Evolutionary conservation across 2,329 filamentous ascomycete genomes (phyloP).

Genomic region (Orbilia quercus): DNA sequence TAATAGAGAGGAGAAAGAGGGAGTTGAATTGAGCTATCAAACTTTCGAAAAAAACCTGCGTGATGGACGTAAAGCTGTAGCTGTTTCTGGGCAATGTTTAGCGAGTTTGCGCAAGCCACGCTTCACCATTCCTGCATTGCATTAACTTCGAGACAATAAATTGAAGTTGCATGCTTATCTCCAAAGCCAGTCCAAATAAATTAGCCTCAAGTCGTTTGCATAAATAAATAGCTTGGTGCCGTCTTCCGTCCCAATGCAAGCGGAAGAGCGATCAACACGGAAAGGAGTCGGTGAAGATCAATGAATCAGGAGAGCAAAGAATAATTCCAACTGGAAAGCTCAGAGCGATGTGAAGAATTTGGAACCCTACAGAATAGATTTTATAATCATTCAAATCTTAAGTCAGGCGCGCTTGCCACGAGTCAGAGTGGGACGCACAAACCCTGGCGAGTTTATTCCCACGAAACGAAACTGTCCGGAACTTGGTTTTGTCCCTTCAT

Average conservation of each 20-base stretch:
- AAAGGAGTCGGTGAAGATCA: no score
- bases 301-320: no score
- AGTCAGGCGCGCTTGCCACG: not conserved
- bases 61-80: conserved; percentile 2
- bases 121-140: not conserved
- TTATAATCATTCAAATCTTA: not conserved
- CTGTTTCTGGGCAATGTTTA: conserved; percentile 20
- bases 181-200: no score
- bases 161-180: not conserved
- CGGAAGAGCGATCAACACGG: no score
- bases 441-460: not conserved
- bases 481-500: not conserved
- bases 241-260: conserved; percentile 6
- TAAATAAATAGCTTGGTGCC: not conserved
- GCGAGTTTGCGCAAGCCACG: not conserved
- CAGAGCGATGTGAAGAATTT: not conserved
- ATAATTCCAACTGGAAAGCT: no score
- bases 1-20: not conserved
- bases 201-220: no score
- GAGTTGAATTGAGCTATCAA: conserved; percentile 7
- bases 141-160: not conserved
- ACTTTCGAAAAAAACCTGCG: not conserved
- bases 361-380: no score
- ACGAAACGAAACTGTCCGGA: not conserved
- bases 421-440: not conserved